Evolutionary conservation across 306 rosid genomes (phyloP), one percentile per base, ranked within the genome.

Genomic region (Trifolium fragiferum): DNA sequence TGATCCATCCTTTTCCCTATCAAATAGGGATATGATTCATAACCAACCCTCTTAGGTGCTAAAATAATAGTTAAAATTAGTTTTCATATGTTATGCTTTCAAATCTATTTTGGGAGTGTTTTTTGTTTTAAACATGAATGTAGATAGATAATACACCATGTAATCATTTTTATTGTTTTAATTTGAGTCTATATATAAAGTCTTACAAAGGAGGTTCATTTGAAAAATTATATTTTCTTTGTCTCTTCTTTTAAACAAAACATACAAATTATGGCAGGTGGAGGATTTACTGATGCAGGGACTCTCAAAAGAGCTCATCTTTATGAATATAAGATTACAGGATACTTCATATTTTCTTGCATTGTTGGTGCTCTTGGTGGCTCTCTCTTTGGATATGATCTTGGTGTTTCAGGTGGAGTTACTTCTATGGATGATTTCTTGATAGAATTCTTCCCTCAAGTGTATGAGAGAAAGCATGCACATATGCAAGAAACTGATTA

Each of bases 361-460:
- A 55, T 93, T 5, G 88, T 93, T 75, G 97, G 92, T 1, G 97
- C 96, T 38, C 90, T 93, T 66, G 98, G 98, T 60, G 98, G 98
- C 1, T 89, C 97, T 53, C 85, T 93, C 13, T 89, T 93, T 66
- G 97, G 97, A 40, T 93, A 93, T 82, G 97, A 93, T 86, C 93
- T 89, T 44, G 98, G 98, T 19, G 98, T 93, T 78, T 93, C 97
- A 49, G 98, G 98, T 77, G 98, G 98, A 11, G 98, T 90, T 49
- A 93, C 98, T 38, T 89, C 97, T 60, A 93, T 93, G 98, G 97
- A 93, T 79, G 98, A 93, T 72, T 93, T 93, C 78, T 79, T 90
- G 37, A 72, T 71, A 73, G 82, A 89, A 35, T 93, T 93, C 82
- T 93, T 93, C 82, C 97, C 98, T 0, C 20, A 85, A 8, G 90